Base-by-base conservation (phyloP, 2,329 filamentous ascomycete species). In the Stagonosporopsis cucurbitacearum region DNA sequence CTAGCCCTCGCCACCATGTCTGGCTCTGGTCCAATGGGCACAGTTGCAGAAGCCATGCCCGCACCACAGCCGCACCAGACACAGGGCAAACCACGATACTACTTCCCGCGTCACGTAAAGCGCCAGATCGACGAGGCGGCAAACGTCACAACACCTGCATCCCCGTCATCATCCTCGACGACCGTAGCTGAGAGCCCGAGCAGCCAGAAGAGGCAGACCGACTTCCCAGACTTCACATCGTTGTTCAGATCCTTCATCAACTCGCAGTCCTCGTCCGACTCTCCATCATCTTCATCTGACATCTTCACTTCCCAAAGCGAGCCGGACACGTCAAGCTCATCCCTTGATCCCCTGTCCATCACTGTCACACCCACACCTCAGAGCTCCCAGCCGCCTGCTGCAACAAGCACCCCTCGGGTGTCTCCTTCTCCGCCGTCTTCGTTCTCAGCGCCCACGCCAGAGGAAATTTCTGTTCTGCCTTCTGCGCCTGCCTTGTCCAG, bases 31-130 rank as follows among this genome's bases (percentile, higher is more conserved):
- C 75, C 77, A 6, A 64, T 76, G 40, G 72, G 79, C 62, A 79
- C 79, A 25, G 78, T 74, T 39, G 80, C 80, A 50, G 79, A 82
- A 66, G 79, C 79, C 56, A 79, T 80, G 70, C 79, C 80, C 57
- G 79, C 79, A 64, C 68, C 73, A 55, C 65, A 67, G 23, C 70
- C 74, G 49, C 62, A 71, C 63, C 60, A 71, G 59, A 71, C 74
- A 54, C 64, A 71, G 45, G 62, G 51, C 23, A 68, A 64, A 39
- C 78, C 79, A 22, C 72, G 74, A 62, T 81, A 80, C 73, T 81
- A 81, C 69, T 80, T 79, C 58, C 78, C 79, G n/a, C 75, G 77
- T 51, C 74, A 79, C 50, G 65, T 80, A 26, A 80, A 80, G 69
- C 71, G 79, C 47, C 73, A 78, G 61, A 75, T 75, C 49, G 65